Conservation (phyloP, 225 moss, liverwort and hornwort species). For the Lunularia cruciata region DNA sequence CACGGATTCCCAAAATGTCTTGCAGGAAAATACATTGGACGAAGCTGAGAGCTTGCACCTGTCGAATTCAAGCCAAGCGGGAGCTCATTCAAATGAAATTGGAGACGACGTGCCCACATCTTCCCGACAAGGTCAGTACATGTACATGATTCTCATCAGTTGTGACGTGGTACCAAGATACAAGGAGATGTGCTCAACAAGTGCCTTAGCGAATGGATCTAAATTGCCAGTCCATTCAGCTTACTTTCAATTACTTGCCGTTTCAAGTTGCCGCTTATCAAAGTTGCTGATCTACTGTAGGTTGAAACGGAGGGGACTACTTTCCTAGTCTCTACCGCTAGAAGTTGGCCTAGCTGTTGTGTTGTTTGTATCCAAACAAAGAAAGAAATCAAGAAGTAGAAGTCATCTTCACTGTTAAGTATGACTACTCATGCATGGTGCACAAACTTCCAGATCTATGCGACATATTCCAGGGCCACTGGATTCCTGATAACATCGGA, state of each 20-base stretch:
- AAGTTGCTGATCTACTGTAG: neutral
- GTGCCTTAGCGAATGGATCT: too few relatives aligned
- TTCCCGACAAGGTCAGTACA: neutral
- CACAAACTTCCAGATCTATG: slow-evolving; percentile 35
- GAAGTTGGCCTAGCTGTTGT: too few relatives aligned
- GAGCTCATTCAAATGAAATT: neutral
- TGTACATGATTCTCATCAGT: neutral
- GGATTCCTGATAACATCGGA: slow-evolving; percentile 50
- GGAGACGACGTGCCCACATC: neutral
- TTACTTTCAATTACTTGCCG: neutral
- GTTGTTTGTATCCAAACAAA: neutral
- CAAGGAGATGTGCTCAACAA: too few relatives aligned
- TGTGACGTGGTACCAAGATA: too few relatives aligned
- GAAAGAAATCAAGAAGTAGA: neutral
- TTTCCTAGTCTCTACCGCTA: neutral
- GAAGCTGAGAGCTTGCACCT: neutral
- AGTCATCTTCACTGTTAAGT: neutral
- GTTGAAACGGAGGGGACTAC: neutral
- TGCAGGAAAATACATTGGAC: neutral
- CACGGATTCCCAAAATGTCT: neutral
- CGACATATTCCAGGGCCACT: slow-evolving; percentile 63
- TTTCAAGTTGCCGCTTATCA: neutral
- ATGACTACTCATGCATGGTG: neutral
- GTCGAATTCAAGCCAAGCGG: neutral
- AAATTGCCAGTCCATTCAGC: too few relatives aligned